phyloP scores from a whole-genome alignment of 805 yeast genomes.

The Wickerhamiella cacticola region DNA sequence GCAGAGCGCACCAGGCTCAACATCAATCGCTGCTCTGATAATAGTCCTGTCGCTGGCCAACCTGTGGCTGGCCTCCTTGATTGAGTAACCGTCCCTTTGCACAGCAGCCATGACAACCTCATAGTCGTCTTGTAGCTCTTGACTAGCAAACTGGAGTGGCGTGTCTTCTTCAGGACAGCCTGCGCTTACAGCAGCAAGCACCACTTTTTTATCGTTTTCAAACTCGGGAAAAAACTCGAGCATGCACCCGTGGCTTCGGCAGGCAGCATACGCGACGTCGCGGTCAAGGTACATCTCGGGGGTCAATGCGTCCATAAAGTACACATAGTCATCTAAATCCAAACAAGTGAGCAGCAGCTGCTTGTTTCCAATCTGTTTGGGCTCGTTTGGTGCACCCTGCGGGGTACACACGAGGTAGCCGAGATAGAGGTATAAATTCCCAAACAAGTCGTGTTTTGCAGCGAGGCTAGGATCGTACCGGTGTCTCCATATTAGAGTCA shows the following conservation, averaged over 20 bases:
- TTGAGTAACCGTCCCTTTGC: neutral
- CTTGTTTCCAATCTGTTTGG: neutral
- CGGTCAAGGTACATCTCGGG: neutral
- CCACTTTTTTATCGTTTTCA: neutral
- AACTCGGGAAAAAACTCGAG: neutral
- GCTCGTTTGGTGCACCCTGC: neutral
- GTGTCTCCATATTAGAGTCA: neutral
- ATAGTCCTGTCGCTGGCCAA: neutral
- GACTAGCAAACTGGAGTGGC: neutral
- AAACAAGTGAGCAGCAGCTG: neutral
- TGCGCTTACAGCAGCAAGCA: neutral
- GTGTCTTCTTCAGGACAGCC: neutral
- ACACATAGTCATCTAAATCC: neutral
- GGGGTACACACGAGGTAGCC: neutral
- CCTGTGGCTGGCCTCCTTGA: neutral
- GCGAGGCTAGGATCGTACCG: too few species aligned
- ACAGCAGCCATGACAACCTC: slow-evolving; percentile 8
- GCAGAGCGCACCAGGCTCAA: too few species aligned
- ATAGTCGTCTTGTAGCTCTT: neutral
- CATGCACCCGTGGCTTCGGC: neutral
- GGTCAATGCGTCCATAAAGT: neutral
- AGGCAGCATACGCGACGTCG: neutral
- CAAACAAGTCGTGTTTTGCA: neutral
- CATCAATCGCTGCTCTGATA: neutral
- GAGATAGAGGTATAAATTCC: neutral